Base-by-base conservation (phyloP, 495 filamentous ascomycete species). In the Lophiotrema nucula region DNA sequence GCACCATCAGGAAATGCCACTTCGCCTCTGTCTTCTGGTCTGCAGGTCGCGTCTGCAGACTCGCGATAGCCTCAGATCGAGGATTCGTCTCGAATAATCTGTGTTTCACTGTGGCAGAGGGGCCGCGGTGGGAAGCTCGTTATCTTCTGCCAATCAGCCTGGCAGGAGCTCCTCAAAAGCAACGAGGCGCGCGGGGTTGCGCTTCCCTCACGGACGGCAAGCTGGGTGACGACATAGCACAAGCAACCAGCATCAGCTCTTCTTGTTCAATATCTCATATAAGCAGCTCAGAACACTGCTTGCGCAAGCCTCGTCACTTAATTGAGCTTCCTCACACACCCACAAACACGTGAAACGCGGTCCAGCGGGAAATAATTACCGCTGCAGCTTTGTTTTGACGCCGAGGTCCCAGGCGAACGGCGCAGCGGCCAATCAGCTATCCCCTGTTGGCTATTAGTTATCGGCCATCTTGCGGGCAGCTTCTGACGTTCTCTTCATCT, bases 321-420 rank as follows among this genome's bases (percentile, higher is more conserved):
- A 39, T 53, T 51, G 39, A 54, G 11, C 39, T 51, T 58, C 58
- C 51, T 38, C 53, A 1, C 44, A 19, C 47, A 11, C 48, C 16
- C n/a, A 2, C 53, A 19, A 27, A 26, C 62, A 54, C 50, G 54
- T 60, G 59, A 52, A 54, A 52, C 38, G 54, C 64, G 64, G 64
- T 19, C 59, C 31, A 62, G 56, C 64, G 64, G 64, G 55, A 67
- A 55, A 56, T 47, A 48, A 53, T 51, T 54, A 28, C 59, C 64
- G 64, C 28, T 15, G 48, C 35, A n/a, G n/a, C 35, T 52, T 53
- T 58, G 63, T 53, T 61, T 58, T 66, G 53, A 63, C 46, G 27
- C 60, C 60, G 60, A 63, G 60, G 60, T 57, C 52, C 50, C 44
- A 44, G 16, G 57, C 49, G 55, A 61, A 35, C 45, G 38, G n/a